These are phyloP conservation scores for Hyaloscypha bicolor DNA, from an alignment of 495 filamentous ascomycete genomes.

Conservation along the genomic window DNA sequence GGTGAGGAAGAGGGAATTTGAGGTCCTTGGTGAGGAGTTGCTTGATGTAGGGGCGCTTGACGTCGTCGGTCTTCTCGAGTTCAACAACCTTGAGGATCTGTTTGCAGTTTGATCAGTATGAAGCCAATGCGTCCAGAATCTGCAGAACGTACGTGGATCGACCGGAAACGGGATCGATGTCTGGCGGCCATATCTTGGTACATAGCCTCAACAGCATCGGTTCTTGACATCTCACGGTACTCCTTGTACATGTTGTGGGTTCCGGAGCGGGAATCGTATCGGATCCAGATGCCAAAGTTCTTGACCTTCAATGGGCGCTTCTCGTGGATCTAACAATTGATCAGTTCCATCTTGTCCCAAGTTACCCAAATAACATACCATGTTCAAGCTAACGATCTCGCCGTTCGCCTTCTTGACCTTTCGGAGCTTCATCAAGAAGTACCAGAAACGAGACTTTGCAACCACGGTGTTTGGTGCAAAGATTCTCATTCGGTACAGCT, in stretches of 20 bases:
- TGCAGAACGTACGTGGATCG: slow-evolving; percentile 81
- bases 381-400: slow-evolving; percentile 96
- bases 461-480: slow-evolving; percentile 97
- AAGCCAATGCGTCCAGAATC: background rate
- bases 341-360: background rate
- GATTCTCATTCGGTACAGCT: slow-evolving; percentile 99
- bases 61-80: slow-evolving; percentile 85
- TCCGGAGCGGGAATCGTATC: slow-evolving; percentile 98
- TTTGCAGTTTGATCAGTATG: slow-evolving; percentile 35
- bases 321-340: slow-evolving; percentile 77
- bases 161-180: slow-evolving; percentile 96
- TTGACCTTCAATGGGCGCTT: slow-evolving; percentile 99
- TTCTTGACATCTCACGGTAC: slow-evolving; percentile 97
- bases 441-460: slow-evolving; percentile 99
- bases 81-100: slow-evolving; percentile 98
- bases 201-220: slow-evolving; percentile 91
- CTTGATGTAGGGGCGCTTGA: slow-evolving; percentile 98
- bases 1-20: slow-evolving; percentile 98
- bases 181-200: slow-evolving; percentile 99
- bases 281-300: slow-evolving; percentile 99
- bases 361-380: slow-evolving; percentile 60
- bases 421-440: slow-evolving; percentile 96
- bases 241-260: slow-evolving; percentile 99
- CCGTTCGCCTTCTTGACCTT: slow-evolving; percentile 99
- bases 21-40: slow-evolving; percentile 94